phyloP scores from a whole-genome alignment of 2,329 filamentous ascomycete species.

The Apiospora arundinis region DNA sequence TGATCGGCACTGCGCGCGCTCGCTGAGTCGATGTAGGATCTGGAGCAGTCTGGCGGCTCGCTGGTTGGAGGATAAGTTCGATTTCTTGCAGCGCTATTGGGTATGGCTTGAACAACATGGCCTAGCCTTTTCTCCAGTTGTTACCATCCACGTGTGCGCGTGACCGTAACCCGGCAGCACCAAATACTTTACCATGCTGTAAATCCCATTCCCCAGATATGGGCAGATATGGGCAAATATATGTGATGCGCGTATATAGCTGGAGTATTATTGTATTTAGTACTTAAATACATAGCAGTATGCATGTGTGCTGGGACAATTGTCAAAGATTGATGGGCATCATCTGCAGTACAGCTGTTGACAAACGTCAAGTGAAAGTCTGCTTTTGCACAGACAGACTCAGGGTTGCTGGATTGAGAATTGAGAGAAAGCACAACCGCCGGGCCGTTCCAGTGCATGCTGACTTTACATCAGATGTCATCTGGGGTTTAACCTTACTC shows the following conservation, averaged over 20 bases:
- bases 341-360: neutral
- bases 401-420: too few relatives aligned
- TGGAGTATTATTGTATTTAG: too few relatives aligned
- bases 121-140: neutral
- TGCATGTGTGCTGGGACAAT: too few relatives aligned
- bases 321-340: neutral
- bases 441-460: slow-evolving; percentile 11
- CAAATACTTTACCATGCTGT: neutral
- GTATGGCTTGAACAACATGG: too few relatives aligned
- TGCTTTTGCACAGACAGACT: neutral
- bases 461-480: neutral
- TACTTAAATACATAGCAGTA: too few relatives aligned
- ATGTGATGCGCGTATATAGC: neutral
- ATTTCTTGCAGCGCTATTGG: too few relatives aligned
- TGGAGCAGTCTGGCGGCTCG: neutral
- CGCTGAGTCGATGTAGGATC: neutral
- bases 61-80: too few relatives aligned
- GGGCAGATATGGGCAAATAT: neutral
- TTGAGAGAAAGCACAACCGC: neutral
- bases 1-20: neutral
- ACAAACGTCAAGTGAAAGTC: neutral
- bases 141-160: neutral
- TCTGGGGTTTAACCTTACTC: neutral
- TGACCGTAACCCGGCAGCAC: neutral
- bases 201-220: neutral